These are phyloP conservation scores for Phialemoniopsis sp. DNA, from an alignment of 2,329 filamentous ascomycete genomes.

Conservation along the genomic window DNA sequence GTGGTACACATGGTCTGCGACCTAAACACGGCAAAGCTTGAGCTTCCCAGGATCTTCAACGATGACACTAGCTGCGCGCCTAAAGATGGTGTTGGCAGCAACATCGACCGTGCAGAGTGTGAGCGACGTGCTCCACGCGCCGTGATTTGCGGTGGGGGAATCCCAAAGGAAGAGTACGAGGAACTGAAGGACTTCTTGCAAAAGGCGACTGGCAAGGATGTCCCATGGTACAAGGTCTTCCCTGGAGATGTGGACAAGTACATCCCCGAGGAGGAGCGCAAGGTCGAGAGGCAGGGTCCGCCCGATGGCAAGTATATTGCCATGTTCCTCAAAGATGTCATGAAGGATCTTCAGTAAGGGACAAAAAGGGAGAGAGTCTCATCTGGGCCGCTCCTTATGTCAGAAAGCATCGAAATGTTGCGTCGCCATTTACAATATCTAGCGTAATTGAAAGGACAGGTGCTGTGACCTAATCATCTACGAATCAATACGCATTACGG, in stretches of 20 bases:
- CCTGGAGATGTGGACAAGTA: neutral
- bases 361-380: no score
- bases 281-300: no score
- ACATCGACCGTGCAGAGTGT: neutral
- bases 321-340: no score
- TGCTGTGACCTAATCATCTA: no score
- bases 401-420: no score
- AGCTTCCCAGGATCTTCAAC: neutral
- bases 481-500: no score
- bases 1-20: neutral
- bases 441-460: no score
- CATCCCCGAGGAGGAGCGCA: neutral
- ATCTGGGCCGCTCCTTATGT: no score
- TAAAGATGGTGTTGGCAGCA: neutral
- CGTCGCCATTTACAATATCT: no score
- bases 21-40: neutral
- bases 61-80: neutral
- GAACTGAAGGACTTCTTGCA: neutral
- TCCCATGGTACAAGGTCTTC: neutral
- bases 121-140: neutral
- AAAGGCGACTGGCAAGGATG: neutral
- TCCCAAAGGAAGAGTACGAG: conserved; percentile 1
- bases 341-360: no score
- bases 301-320: no score
- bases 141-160: neutral